phyloP scores from a whole-genome alignment of 345 rosid species.

The Brassica cretica region DNA sequence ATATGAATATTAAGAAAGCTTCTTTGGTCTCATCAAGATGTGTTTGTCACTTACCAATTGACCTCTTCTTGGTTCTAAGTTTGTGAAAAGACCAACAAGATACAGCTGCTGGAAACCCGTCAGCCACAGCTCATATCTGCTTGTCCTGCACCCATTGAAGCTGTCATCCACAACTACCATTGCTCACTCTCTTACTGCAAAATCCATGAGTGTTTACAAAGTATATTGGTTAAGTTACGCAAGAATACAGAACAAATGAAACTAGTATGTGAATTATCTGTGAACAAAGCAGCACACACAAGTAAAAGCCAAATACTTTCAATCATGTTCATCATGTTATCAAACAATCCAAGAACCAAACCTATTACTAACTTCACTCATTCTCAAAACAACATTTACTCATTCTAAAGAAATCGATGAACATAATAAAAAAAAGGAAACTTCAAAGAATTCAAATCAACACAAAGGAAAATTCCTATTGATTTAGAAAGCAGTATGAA shows the following conservation, averaged over 20 bases:
- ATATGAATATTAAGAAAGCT: too few species aligned
- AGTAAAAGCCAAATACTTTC: neutral
- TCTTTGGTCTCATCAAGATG: too few species aligned
- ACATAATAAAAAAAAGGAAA: neutral
- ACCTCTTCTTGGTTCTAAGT: too few species aligned
- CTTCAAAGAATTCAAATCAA: neutral
- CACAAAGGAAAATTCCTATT: too few species aligned
- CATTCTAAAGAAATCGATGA: neutral
- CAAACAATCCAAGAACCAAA: too few species aligned
- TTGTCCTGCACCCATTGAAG: conserved; percentile 20
- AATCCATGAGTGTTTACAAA: neutral
- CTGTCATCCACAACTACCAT: conserved; percentile 32
- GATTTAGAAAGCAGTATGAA: too few species aligned
- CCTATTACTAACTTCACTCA: too few species aligned
- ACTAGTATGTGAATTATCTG: neutral
- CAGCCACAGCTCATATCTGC: too few species aligned
- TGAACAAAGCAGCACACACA: neutral
- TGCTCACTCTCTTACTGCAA: neutral
- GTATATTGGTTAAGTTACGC: neutral
- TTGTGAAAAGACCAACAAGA: too few species aligned
- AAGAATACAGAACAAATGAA: neutral
- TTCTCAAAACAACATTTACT: conserved; percentile 12
- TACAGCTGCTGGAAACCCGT: too few species aligned
- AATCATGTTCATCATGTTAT: neutral
- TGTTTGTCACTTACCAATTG: too few species aligned